Evolutionary conservation across 208 protist species (phyloP).

Genomic region (Trypanosomatidae sp.): DNA sequence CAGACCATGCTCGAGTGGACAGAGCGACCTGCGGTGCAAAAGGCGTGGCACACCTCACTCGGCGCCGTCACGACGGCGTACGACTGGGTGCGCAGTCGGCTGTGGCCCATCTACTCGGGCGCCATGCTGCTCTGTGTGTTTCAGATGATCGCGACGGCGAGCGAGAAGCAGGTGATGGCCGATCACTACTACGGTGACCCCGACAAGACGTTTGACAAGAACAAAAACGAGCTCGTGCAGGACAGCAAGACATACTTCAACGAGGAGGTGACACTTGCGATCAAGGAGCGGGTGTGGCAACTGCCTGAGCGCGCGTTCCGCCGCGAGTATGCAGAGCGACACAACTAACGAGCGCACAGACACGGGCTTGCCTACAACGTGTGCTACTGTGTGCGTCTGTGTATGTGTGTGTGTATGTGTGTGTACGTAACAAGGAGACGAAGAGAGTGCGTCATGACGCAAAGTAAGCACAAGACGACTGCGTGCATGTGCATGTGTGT

Average conservation of each 20-base stretch:
- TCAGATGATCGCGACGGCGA: conserved; percentile 46
- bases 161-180: conserved; percentile 79
- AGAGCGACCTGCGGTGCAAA: conserved; percentile 23
- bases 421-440: too few species aligned
- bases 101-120: conserved; percentile 75
- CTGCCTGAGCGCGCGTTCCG: conserved; percentile 31
- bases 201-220: conserved; percentile 9
- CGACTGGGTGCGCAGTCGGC: conserved; percentile 30
- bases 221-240: conserved; percentile 22
- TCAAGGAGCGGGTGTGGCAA: conserved; percentile 81
- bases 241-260: conserved; percentile 58
- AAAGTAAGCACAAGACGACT: too few species aligned
- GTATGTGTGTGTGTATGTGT: too few species aligned
- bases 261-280: conserved; percentile 65
- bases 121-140: conserved; percentile 64
- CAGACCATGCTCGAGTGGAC: conserved; percentile 22
- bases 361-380: too few species aligned
- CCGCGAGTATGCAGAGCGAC: conserved; percentile 29
- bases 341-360: not conserved
- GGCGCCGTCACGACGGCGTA: conserved; percentile 15
- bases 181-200: conserved; percentile 62
- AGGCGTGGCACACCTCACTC: conserved; percentile 11
- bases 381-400: too few species aligned
- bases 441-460: too few species aligned
- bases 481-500: too few species aligned